Evolutionary conservation across 768 basidiomycete species (phyloP).

Genomic region (Suillus luteus): DNA sequence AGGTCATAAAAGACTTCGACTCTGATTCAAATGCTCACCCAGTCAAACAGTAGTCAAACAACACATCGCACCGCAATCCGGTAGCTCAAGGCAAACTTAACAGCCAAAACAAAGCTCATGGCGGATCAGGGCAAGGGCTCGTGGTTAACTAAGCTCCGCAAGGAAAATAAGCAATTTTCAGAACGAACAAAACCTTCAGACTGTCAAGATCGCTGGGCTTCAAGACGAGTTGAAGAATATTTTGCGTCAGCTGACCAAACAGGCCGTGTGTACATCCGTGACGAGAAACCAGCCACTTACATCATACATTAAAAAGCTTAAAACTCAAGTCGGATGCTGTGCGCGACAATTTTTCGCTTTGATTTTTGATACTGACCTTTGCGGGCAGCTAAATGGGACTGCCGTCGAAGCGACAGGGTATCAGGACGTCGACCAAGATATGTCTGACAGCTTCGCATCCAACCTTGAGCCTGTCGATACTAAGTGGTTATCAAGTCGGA

Average conservation of each 20-base stretch:
- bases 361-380: background rate
- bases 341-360: background rate
- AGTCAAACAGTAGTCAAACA: background rate
- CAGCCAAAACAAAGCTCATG: slow-evolving; percentile 3
- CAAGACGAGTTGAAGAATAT: slow-evolving; percentile 10
- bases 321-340: background rate
- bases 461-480: background rate
- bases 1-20: slow-evolving; percentile 2
- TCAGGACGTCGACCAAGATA: background rate
- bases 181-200: slow-evolving; percentile 5
- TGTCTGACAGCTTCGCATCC: background rate
- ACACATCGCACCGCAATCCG: background rate
- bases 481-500: slow-evolving; percentile 15
- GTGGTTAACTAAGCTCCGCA: background rate
- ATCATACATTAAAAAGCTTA: background rate
- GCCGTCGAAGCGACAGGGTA: background rate
- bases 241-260: slow-evolving; percentile 1
- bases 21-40: background rate
- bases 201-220: slow-evolving; percentile 7
- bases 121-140: background rate
- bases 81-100: background rate
- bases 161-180: slow-evolving; percentile 8
- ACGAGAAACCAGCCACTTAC: background rate
- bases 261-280: background rate
- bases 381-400: background rate